Base-by-base conservation (phyloP, 352 stramenopile species). In the Pythium coloratum region DNA sequence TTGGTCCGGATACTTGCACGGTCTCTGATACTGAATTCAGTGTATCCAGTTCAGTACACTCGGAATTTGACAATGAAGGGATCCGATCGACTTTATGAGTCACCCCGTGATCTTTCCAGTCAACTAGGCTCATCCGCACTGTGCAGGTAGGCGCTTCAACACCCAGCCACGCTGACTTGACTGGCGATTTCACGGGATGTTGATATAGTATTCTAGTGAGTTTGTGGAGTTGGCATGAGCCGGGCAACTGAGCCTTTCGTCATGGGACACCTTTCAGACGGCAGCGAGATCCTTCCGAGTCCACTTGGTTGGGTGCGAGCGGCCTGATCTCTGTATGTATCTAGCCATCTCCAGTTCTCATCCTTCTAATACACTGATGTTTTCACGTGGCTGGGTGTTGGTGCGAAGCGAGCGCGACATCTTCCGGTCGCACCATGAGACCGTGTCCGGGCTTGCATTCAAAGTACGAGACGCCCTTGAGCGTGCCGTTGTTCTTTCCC, bases 381-480 rank as follows among this genome's bases (percentile, higher is more conserved):
- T 24, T 14, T 53, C 46, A 53, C 20, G 46, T 30, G 46, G 46
- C 6, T 13, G 46, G 18, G 46, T 24, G 46, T n/a, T 24, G 46
- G 3, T 53, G 5, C 7, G 46, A 30, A 49, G 40, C 40, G 40
- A 6, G 40, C 16, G 55, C 16, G 38, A 73, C 56, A 34, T 69
- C 61, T 14, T 69, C 20, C 3, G 61, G 61, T 24, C 84, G 79
- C 46, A 94, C 83, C 85, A 92, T 94, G 51, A 92, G 71, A 1
- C 86, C 86, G 59, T 85, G 80, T 18, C 72, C 64, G 1, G 80
- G 72, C 6, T 66, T 62, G 53, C 84, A 91, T 40, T 69, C 65
- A 54, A 94, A 94, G 73, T 92, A 92, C 13, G 55, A 30, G 32
- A 86, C 73, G 12, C 84, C 84, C 46, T 91, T 91, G 56, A 92